Base-by-base conservation (phyloP, 768 basidiomycete genomes). In the Tylopilus rubrobrunneus region DNA sequence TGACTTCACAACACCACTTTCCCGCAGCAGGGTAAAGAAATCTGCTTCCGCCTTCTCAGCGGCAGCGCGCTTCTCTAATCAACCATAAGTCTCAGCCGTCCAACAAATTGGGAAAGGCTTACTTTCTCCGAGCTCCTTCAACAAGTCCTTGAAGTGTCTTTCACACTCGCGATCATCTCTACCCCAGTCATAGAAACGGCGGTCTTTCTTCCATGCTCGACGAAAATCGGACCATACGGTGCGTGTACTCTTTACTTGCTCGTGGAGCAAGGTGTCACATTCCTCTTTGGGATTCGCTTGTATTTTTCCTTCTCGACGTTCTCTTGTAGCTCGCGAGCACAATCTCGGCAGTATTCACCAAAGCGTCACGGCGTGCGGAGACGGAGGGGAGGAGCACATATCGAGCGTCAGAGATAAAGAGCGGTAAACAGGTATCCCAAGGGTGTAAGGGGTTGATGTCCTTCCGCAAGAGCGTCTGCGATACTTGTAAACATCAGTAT, bases 311-410 rank as follows among this genome's bases (percentile, higher is more conserved):
- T 85, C 71, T 82, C 85, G 44, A 87, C 81, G 33, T 77, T 80
- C 45, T 80, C 79, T 54, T 89, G 81, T 34, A 89, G 73, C 59
- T 93, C 92, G 37, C 96, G 85, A 7, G 88, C 86, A 44, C 92
- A 86, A 59, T 97, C 94, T 48, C 94, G 89, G 64, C 97, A 99
- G 63, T 96, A 98, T 64, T 98, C 95, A 59, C 98, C 95, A 63
- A 99, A 2, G 93, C 87, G 58, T 98, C 95, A 45, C 87, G 83
- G 11, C 96, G 86, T 28, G 89, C 88, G 17, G 87, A 76, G 11
- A 88, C 85, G 7, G 89, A 89, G 8, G 89, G 82, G 14, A 95
- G 81, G 27, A 93, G 81, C 29, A 93, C 84, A 71, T 98, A 99
- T 56, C 97, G 86, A n/a, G 94, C 91, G 65, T 98, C 97, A 29